phyloP scores from a whole-genome alignment of 2,329 filamentous ascomycete genomes.

The Hypoxylon sp. region DNA sequence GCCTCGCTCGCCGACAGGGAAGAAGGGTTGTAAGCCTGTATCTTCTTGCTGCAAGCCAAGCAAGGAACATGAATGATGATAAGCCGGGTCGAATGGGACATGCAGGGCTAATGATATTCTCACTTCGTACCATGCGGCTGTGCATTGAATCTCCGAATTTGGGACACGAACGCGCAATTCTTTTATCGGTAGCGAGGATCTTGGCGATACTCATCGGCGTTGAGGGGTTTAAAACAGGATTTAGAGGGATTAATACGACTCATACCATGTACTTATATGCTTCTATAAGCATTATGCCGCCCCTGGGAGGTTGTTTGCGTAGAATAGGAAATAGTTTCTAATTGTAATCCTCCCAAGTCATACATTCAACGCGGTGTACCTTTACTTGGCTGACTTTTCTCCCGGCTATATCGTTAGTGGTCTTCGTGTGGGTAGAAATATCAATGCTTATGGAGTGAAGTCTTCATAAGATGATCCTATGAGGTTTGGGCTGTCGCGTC shows the following conservation, averaged over 20 bases:
- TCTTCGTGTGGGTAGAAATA: neutral
- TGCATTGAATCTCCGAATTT: conserved; percentile 4
- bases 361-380: neutral
- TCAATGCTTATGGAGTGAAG: neutral
- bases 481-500: neutral
- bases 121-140: neutral
- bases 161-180: neutral
- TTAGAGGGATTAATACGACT: conserved; percentile 9
- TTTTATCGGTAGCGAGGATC: neutral
- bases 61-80: conserved; percentile 15
- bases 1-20: conserved; percentile 42
- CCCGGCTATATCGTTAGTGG: neutral
- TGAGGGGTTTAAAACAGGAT: neutral
- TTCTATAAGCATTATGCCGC: conserved; percentile 3
- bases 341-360: neutral
- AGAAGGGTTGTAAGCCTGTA: conserved; percentile 43
- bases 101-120: conserved; percentile 7
- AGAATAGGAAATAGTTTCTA: neutral
- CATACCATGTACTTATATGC: conserved; percentile 6
- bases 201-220: conserved; percentile 9
- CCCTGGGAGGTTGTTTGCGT: neutral
- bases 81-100: conserved; percentile 2
- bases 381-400: neutral
- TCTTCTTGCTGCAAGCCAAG: conserved; percentile 16
- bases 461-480: neutral